Percentiles rank a stretch among this genome's conserved stretches.
Evolutionary conservation across 2,329 filamentous ascomycete genomes (phyloP).

Genomic region (Fusarium sambucinum): DNA sequence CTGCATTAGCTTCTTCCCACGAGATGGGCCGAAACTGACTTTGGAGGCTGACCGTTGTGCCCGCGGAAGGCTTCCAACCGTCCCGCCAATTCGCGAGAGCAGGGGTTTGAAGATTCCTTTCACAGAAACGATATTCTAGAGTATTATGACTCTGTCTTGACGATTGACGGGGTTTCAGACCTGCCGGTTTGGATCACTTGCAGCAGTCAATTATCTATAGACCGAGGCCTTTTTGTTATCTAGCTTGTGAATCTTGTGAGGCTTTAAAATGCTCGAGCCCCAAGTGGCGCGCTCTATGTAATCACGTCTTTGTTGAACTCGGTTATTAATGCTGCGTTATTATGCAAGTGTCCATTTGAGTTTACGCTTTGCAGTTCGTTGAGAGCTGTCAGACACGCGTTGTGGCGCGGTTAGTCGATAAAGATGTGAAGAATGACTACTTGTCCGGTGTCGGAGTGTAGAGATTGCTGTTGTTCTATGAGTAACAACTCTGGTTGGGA

Average conservation of each 20-base stretch:
- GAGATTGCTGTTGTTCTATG: no score
- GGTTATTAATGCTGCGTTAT: constrained; percentile 10
- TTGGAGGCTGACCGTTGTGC: constrained; percentile 27
- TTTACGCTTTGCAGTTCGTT: constrained; percentile 32
- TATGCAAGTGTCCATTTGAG: constrained; percentile 21
- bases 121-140: neutral
- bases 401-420: constrained; percentile 11
- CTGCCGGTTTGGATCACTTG: constrained; percentile 36
- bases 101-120: neutral
- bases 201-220: constrained; percentile 15
- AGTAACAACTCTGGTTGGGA: neutral
- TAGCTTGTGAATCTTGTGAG: constrained; percentile 5
- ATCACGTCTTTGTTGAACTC: constrained; percentile 25
- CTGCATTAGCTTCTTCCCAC: constrained; percentile 40
- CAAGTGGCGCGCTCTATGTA: constrained; percentile 20
- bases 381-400: constrained; percentile 28
- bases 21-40: constrained; percentile 39
- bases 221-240: constrained; percentile 15
- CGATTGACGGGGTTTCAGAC: constrained; percentile 25
- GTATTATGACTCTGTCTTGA: constrained; percentile 1
- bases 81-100: constrained; percentile 25
- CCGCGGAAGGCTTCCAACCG: constrained; percentile 42
- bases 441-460: constrained; percentile 32
- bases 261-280: constrained; percentile 7
- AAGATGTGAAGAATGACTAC: no score